A percentile compares a stretch with the other conserved stretches of the same genome.
phyloP scores from a whole-genome alignment of 2,329 filamentous ascomycete species.

The Paracoccidioides brasiliensis region DNA sequence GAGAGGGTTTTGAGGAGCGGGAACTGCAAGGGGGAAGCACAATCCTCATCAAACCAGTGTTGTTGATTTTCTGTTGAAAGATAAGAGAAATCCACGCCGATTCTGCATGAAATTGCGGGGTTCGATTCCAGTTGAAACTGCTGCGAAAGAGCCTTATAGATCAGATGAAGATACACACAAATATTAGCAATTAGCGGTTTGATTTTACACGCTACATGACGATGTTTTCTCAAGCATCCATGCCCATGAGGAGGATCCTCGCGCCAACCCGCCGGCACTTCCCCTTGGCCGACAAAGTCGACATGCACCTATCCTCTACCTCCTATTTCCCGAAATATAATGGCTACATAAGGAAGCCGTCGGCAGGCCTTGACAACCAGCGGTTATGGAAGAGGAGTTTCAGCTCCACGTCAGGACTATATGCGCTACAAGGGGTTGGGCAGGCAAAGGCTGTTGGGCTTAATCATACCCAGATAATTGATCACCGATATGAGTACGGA shows the following conservation, averaged over 20 bases:
- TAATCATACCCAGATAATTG: slow-evolving; percentile 8
- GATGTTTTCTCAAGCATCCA: background rate
- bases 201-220: background rate
- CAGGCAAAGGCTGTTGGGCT: background rate
- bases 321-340: background rate
- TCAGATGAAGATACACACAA: background rate
- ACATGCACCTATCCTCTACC: background rate
- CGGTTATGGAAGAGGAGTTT: background rate
- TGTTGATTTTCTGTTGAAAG: background rate
- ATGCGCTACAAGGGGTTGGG: slow-evolving; percentile 2
- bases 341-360: background rate
- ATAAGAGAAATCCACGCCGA: background rate
- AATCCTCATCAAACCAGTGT: background rate
- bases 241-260: background rate
- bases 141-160: background rate
- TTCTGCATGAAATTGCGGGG: background rate
- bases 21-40: too few relatives aligned
- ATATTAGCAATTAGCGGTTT: background rate
- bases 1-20: too few relatives aligned
- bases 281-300: background rate
- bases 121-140: background rate
- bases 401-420: background rate
- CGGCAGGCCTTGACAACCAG: background rate
- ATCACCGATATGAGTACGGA: slow-evolving; percentile 15
- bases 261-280: background rate